phyloP scores from a whole-genome alignment of 2,329 filamentous ascomycete species.

The Talaromyces rugulosus region DNA sequence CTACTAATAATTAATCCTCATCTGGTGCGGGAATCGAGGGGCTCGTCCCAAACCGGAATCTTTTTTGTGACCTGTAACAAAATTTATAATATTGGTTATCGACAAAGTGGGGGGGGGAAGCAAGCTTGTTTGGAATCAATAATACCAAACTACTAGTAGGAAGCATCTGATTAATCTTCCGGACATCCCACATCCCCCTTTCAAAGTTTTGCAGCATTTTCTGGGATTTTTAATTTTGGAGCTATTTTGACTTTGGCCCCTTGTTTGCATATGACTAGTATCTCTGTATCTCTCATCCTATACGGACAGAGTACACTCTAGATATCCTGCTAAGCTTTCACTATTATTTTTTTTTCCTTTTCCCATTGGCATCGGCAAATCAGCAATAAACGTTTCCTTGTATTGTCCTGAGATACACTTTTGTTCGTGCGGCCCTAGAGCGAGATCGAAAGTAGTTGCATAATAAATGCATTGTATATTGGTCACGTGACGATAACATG shows the following conservation, averaged over 20 bases:
- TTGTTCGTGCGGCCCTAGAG: not conserved
- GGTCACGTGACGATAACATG: not conserved
- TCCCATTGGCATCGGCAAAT: not conserved
- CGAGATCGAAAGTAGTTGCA: not conserved
- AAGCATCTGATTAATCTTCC: not conserved
- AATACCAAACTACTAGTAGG: not conserved
- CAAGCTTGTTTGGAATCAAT: not conserved
- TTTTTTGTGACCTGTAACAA: not conserved
- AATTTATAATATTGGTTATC: not conserved
- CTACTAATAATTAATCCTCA: not conserved
- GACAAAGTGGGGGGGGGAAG: not conserved
- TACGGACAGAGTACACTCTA: not conserved
- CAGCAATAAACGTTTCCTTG: not conserved
- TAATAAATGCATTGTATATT: not conserved
- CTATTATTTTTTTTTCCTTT: not conserved
- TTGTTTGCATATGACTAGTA: not conserved
- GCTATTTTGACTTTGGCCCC: not conserved
- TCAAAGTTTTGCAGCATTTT: not conserved
- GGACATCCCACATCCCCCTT: not conserved
- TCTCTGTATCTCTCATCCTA: not conserved
- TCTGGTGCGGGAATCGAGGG: not conserved
- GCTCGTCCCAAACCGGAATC: not conserved
- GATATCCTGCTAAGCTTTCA: not conserved
- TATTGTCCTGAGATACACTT: not conserved
- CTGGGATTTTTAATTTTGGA: not conserved